Conservation (phyloP, 345 rosid species). For the Euphorbia lathyris region DNA sequence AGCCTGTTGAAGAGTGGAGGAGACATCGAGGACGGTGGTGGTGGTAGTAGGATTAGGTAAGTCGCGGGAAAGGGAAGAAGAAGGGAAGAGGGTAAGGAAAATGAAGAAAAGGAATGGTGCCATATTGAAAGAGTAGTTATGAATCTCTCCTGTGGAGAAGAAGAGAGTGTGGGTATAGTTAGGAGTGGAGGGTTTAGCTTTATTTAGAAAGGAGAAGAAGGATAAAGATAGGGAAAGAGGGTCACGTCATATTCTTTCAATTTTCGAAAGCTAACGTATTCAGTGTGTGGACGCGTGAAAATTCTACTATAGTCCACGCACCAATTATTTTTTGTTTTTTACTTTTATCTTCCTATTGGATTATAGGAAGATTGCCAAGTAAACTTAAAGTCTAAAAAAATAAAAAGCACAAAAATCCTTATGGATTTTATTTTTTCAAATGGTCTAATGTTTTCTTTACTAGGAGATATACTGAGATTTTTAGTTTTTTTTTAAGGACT, state of each 20-base stretch:
- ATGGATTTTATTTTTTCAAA: too few relatives aligned
- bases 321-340: too few relatives aligned
- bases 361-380: too few relatives aligned
- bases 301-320: too few relatives aligned
- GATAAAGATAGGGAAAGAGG: neutral
- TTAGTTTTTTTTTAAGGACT: too few relatives aligned
- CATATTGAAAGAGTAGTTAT: neutral
- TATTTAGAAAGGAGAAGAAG: slow-evolving; percentile 11
- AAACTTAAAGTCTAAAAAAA: too few relatives aligned
- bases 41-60: slow-evolving; percentile 17
- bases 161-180: neutral
- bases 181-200: neutral
- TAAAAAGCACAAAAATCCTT: too few relatives aligned
- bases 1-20: slow-evolving; percentile 49
- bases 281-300: too few relatives aligned
- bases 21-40: slow-evolving; percentile 41
- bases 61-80: slow-evolving; percentile 35
- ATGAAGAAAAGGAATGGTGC: neutral
- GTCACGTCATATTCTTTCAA: neutral
- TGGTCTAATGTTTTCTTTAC: too few relatives aligned
- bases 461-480: too few relatives aligned
- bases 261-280: too few relatives aligned
- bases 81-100: neutral
- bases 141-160: neutral
- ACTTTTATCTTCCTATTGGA: too few relatives aligned